These are phyloP conservation scores for Exophiala viscosa DNA, from an alignment of 2,329 filamentous ascomycete genomes.

Conservation along the genomic window DNA sequence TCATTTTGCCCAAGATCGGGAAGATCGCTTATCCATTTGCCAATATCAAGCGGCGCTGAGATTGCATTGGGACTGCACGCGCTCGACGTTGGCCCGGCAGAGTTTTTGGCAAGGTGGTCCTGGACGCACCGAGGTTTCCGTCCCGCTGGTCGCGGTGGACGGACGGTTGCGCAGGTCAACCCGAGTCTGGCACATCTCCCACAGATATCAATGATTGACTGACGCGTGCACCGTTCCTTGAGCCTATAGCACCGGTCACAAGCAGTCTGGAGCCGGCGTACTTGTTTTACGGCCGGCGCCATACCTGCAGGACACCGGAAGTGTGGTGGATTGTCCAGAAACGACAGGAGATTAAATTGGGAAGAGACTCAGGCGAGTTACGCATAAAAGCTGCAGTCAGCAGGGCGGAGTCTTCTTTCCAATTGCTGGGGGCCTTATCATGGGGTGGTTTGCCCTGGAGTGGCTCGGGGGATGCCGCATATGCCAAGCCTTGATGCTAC, in stretches of 20 bases:
- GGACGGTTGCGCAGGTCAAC: slow-evolving; percentile 9
- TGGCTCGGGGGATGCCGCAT: no score
- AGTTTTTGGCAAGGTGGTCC: background rate
- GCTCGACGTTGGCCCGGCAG: background rate
- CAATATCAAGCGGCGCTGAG: background rate
- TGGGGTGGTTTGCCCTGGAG: no score
- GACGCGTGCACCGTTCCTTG: slow-evolving; percentile 15
- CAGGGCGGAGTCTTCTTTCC: no score
- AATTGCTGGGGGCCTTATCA: no score
- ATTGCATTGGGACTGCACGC: background rate
- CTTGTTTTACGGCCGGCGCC: slow-evolving; percentile 1
- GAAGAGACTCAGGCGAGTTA: no score
- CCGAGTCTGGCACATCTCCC: slow-evolving; percentile 10
- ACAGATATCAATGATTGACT: slow-evolving; percentile 4
- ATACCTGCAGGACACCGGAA: background rate
- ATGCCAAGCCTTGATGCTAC: no score
- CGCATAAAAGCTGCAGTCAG: no score
- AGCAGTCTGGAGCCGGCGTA: slow-evolving; percentile 4
- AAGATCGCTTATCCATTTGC: slow-evolving; percentile 5
- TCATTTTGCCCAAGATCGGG: slow-evolving; percentile 7
- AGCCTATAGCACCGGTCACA: slow-evolving; percentile 17
- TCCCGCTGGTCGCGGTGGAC: slow-evolving; percentile 8
- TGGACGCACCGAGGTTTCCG: slow-evolving; percentile 2
- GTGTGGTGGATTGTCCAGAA: no score
- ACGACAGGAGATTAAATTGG: no score